Base-by-base conservation (phyloP, 192 early-diverging fungal genomes). In the Thamnidium elegans region DNA sequence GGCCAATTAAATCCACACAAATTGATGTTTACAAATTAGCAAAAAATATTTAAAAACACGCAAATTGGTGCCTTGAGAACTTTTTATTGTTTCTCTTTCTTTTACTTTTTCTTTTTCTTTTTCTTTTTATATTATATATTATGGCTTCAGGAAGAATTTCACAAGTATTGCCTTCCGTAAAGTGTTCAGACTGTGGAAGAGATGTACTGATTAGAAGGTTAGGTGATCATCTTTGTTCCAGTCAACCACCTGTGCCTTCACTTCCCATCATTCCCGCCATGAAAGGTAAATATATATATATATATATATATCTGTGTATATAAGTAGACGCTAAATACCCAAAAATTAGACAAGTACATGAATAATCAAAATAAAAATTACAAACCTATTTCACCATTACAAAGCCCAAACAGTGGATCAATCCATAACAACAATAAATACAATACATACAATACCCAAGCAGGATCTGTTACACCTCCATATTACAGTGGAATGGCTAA, bases 171-270 rank as follows among this genome's bases (percentile, higher is more conserved):
- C 79, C 81, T 6, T 70, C 78, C 36, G 78, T 85, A 43, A 80
- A 80, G 42, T 85, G 83, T 66, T 79, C 79, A 42, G 79, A 83
- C 68, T 85, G 83, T 78, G 83, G 81, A 19, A 55, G 73, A 52
- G 74, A 81, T 59, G 77, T 85, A 47, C 81, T 81, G 53, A 78
- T 85, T 45, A 69, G 78, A 23, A 55, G 58, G 15, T 58, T 85
- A 9, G 79, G 78, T 15, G 75, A 79, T 54, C 84, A 85, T 70
- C 58, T 82, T 14, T 85, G 84, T 53, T 65, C 78, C 7, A 76
- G 68, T 47, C 74, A 72, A 32, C 81, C 81, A 7, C 71, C 78
- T 10, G 75, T 85, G 45, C 83, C 83, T 52, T 15, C 66, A 32
- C 30, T 73, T 14, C 71, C 66, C 31, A 68, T 64, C 23, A 31